Evolutionary conservation across 2,329 filamentous ascomycete genomes (phyloP).

Genomic region (Ophiostoma perfectum): DNA sequence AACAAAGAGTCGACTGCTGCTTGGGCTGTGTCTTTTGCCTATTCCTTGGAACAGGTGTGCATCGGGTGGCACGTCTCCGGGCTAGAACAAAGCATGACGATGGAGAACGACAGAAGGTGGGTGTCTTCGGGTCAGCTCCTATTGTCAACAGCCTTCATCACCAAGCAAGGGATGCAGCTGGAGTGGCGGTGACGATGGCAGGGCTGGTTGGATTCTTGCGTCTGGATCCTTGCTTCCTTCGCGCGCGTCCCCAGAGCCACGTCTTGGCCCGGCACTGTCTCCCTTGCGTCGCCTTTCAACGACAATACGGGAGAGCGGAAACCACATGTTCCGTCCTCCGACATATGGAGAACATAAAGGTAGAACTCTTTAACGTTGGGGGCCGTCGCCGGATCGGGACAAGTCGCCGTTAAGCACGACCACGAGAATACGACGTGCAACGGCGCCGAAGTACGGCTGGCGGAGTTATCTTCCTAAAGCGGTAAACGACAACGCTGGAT

Average conservation of each 20-base stretch:
- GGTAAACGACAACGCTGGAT: background rate
- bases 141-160: background rate
- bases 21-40: background rate
- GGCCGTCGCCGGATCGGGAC: constrained; percentile 7
- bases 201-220: too few species aligned
- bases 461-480: background rate
- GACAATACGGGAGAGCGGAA: background rate
- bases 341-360: background rate
- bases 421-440: background rate
- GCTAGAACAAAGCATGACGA: background rate
- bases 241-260: background rate
- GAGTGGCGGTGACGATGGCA: background rate
- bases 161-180: background rate
- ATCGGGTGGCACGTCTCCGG: background rate
- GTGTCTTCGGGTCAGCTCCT: background rate
- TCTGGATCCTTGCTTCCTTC: background rate
- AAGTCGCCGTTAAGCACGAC: constrained; percentile 10
- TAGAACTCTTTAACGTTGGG: background rate
- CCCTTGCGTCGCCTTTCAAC: background rate
- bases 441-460: background rate
- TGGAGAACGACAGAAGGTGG: background rate
- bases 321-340: background rate
- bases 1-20: background rate
- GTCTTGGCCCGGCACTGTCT: background rate
- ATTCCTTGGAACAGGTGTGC: constrained; percentile 3